A percentile compares a stretch with the other conserved stretches of the same genome.
Conservation (phyloP, 305 asterid genomes). For the Fraxinus floribunda region DNA sequence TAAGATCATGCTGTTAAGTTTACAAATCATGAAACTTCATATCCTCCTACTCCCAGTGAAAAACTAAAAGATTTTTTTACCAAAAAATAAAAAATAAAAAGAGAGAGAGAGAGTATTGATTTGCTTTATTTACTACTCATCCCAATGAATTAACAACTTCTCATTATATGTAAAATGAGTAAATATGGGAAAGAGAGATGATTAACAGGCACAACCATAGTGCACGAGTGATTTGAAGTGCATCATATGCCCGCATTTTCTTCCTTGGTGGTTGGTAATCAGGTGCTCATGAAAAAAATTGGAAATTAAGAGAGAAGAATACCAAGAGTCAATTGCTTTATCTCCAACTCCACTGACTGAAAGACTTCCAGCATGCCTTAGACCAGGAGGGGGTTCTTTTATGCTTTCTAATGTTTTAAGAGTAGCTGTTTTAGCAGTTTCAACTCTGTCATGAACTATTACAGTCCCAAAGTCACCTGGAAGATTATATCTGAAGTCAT, state of each 20-base stretch:
- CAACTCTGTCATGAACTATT: conserved; percentile 62
- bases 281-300: not conserved
- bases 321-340: conserved; percentile 51
- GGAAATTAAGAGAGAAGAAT: conserved; percentile 18
- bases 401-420: conserved; percentile 33
- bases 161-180: not conserved
- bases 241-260: not conserved
- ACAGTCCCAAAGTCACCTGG: conserved; percentile 94
- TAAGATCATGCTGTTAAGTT: not conserved
- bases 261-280: not conserved
- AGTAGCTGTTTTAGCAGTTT: conserved; percentile 40
- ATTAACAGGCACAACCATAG: not conserved
- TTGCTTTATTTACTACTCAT: not conserved
- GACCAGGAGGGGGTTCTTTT: conserved; percentile 44
- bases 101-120: not conserved
- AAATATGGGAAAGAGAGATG: not conserved
- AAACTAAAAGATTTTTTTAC: not conserved
- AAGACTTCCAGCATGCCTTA: conserved; percentile 43
- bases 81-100: too few species aligned
- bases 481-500: conserved; percentile 30
- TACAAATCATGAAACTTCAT: not conserved
- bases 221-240: not conserved
- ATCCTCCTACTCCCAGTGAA: not conserved
- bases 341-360: conserved; percentile 45
- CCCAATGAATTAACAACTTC: not conserved